Base-by-base conservation (phyloP, 805 yeast species). In the Saccharomyces eubayanus region DNA sequence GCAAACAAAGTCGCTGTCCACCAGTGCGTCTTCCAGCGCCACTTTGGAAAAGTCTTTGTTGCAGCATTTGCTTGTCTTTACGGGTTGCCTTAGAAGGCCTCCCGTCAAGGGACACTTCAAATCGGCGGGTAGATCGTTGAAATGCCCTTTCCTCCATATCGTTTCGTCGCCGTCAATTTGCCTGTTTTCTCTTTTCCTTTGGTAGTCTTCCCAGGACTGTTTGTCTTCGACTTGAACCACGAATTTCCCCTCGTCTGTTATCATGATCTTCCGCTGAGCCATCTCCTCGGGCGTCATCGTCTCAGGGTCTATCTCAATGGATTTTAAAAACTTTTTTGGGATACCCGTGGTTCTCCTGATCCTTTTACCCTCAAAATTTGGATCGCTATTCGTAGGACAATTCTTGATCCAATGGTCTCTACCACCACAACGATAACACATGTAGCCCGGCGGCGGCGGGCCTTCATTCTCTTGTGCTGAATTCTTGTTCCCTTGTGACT, bases 291-390 rank as follows among this genome's bases (percentile, higher is more conserved):
- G 78, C 28, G 92, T 92, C 65, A 87, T 87, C 8, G 59, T 62
- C 0, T 62, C 53, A 1, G 72, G 64, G 58, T 70, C 73, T 14
- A 69, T 63, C 16, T 87, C 88, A 6, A 94, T 83, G 0, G 96
- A 85, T 61, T 89, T 87, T 69, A 94, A 80, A 69, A 89, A 89
- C 31, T 95, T 85, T 70, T 85, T 87, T 1, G 99, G 99, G 65
- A 94, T 94, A 84, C 99, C 99, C 0, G 98, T 94, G 0, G 97
- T 91, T 62, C 96, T 80, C 62, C 88, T 86, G 49, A 94, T 86
- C 56, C 95, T 78, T 65, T 88, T 89, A 20, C 96, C 96, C 66
- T 92, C 98, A 78, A 90, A 90, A 62, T 83, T 87, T 1, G 97
- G 97, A 70, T 92, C 98, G 47, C 81, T 83, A 64, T 88, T 86